phyloP scores from a whole-genome alignment of 805 yeast species.

The Scheffersomyces stipitis region DNA sequence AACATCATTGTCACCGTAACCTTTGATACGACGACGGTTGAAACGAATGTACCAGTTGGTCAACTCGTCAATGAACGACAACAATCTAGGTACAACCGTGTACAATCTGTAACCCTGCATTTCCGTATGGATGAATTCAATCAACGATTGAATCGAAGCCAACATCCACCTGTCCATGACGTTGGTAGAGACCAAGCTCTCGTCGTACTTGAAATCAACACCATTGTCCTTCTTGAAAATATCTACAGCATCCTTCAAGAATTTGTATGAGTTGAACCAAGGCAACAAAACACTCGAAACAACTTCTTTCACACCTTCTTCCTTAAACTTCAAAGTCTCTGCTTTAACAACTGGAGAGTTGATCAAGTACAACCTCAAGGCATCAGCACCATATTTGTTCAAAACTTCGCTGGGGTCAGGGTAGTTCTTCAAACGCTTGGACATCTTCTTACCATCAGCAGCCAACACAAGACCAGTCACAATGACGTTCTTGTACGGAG shows the following conservation, averaged over 20 bases:
- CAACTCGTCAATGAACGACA: slow-evolving; percentile 85
- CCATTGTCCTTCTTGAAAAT: slow-evolving; percentile 74
- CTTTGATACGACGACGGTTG: slow-evolving; percentile 97
- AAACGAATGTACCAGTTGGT: slow-evolving; percentile 99
- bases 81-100: slow-evolving; percentile 92
- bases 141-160: slow-evolving; percentile 92
- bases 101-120: slow-evolving; percentile 88
- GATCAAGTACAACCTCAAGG: slow-evolving; percentile 90
- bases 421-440: slow-evolving; percentile 94
- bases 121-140: slow-evolving; percentile 82
- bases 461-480: slow-evolving; percentile 97
- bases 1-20: slow-evolving; percentile 69
- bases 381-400: slow-evolving; percentile 95
- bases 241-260: slow-evolving; percentile 91
- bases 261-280: slow-evolving; percentile 98
- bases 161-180: slow-evolving; percentile 98
- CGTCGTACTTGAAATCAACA: slow-evolving; percentile 71
- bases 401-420: slow-evolving; percentile 89
- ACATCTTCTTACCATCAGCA: slow-evolving; percentile 98
- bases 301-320: slow-evolving; percentile 98
- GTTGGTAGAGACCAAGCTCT: slow-evolving; percentile 63
- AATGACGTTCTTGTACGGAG: slow-evolving; percentile 93
- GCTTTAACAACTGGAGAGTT: slow-evolving; percentile 97
- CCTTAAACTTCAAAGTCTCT: slow-evolving; percentile 94
- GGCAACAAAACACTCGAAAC: slow-evolving; percentile 94